phyloP scores from a whole-genome alignment of 441 rosid species.

The Dalechampia spathulata region DNA sequence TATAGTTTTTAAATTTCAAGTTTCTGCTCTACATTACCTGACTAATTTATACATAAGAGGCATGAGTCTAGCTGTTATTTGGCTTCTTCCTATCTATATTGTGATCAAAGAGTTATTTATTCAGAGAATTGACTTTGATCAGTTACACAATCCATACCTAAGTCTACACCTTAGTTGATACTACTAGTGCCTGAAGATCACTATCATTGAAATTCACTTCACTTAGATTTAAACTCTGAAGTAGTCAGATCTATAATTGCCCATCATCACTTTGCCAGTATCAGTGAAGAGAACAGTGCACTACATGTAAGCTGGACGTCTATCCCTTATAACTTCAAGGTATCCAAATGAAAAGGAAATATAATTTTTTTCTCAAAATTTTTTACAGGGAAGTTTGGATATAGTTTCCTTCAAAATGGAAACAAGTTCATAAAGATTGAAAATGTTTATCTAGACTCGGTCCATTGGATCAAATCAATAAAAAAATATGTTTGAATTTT shows the following conservation, averaged over 20 bases:
- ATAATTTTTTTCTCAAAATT: neutral
- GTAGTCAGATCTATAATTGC: neutral
- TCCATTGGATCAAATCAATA: too few species aligned
- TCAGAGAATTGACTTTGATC: too few species aligned
- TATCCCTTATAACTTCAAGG: neutral
- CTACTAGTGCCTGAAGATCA: neutral
- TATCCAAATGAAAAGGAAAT: neutral
- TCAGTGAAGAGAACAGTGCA: neutral
- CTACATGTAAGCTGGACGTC: neutral
- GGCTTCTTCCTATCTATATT: neutral
- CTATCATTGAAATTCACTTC: neutral
- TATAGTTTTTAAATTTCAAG: neutral
- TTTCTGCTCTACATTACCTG: neutral
- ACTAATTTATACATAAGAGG: neutral
- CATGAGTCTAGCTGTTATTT: neutral
- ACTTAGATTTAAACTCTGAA: neutral
- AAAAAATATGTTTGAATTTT: too few species aligned
- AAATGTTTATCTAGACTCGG: too few species aligned
- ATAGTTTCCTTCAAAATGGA: neutral
- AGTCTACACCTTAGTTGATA: neutral
- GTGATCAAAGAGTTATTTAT: neutral
- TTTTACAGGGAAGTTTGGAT: neutral
- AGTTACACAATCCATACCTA: too few species aligned
- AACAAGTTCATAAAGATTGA: too few species aligned
- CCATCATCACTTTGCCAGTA: neutral